These are phyloP conservation scores for Emmonsiellopsis sp. DNA, from an alignment of 2,329 filamentous ascomycete species.

Conservation along the genomic window DNA sequence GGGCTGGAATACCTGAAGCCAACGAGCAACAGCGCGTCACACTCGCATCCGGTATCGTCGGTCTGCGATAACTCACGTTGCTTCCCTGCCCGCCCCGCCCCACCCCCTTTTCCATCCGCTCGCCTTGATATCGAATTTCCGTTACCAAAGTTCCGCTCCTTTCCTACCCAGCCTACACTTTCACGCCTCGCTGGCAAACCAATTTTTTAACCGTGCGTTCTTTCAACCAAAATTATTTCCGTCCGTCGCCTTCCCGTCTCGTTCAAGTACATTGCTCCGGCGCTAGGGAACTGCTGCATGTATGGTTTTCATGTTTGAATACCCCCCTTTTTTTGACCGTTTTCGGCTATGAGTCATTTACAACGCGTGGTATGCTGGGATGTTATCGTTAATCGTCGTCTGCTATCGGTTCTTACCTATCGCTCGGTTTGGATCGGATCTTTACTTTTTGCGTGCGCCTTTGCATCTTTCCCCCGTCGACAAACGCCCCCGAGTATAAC, in stretches of 20 bases:
- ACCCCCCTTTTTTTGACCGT: neutral
- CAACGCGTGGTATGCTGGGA: neutral
- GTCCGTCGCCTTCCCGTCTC: neutral
- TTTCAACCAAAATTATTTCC: neutral
- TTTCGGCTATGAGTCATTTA: neutral
- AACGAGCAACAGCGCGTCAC: neutral
- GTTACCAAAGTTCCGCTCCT: neutral
- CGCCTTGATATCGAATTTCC: neutral
- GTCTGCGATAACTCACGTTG: too few species aligned
- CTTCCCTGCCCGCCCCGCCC: too few species aligned
- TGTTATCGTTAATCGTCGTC: neutral
- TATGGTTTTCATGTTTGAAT: neutral
- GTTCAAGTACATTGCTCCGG: neutral
- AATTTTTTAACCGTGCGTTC: neutral
- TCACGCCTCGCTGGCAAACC: neutral
- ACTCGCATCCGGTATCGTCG: neutral
- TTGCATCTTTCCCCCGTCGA: too few species aligned
- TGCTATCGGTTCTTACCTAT: too few species aligned
- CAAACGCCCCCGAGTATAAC: too few species aligned
- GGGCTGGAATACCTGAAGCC: neutral
- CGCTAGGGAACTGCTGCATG: neutral
- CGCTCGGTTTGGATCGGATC: too few species aligned
- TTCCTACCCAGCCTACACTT: neutral
- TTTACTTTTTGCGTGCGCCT: too few species aligned
- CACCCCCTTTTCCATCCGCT: neutral